Evolutionary conservation across 1,284 basidiomycete species (phyloP).

Genomic region (Trichosporon asahii): DNA sequence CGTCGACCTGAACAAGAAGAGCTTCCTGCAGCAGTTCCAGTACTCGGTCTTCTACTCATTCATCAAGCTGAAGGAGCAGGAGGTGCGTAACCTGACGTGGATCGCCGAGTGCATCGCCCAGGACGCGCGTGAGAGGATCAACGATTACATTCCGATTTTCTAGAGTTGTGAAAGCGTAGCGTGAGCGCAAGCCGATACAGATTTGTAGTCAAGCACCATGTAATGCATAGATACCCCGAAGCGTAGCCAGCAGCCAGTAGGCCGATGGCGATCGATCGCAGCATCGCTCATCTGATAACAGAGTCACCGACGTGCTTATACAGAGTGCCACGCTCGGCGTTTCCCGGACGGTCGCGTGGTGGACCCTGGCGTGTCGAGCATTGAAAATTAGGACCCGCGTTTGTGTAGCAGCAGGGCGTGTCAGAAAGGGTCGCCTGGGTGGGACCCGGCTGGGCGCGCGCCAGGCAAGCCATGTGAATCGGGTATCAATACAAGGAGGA

Average conservation of each 20-base stretch:
- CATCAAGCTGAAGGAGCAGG: slow-evolving; percentile 98
- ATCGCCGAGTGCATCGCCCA: slow-evolving; percentile 96
- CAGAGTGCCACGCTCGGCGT: slow-evolving; percentile 10
- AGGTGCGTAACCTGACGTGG: slow-evolving; percentile 95
- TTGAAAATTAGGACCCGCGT: slow-evolving; percentile 8
- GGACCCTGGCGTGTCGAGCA: background rate
- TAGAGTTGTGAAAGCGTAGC: slow-evolving; percentile 18
- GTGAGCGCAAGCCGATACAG: background rate
- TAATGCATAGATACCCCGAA: slow-evolving; percentile 12
- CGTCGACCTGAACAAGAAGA: slow-evolving; percentile 86
- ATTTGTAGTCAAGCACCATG: slow-evolving; percentile 15
- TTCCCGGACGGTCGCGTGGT: slow-evolving; percentile 5
- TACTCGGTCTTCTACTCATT: slow-evolving; percentile 89
- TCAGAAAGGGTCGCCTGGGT: background rate
- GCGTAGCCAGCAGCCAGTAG: background rate
- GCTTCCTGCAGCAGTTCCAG: slow-evolving; percentile 94
- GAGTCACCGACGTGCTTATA: no score
- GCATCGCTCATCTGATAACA: slow-evolving; percentile 1
- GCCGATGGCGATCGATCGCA: slow-evolving; percentile 4
- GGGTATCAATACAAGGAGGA: background rate
- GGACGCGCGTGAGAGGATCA: slow-evolving; percentile 81
- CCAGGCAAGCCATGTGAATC: background rate
- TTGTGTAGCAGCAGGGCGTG: background rate
- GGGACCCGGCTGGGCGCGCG: background rate
- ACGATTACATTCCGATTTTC: slow-evolving; percentile 83